Base-by-base conservation (phyloP, 1,284 basidiomycete species). In the Puccinia hordei region DNA sequence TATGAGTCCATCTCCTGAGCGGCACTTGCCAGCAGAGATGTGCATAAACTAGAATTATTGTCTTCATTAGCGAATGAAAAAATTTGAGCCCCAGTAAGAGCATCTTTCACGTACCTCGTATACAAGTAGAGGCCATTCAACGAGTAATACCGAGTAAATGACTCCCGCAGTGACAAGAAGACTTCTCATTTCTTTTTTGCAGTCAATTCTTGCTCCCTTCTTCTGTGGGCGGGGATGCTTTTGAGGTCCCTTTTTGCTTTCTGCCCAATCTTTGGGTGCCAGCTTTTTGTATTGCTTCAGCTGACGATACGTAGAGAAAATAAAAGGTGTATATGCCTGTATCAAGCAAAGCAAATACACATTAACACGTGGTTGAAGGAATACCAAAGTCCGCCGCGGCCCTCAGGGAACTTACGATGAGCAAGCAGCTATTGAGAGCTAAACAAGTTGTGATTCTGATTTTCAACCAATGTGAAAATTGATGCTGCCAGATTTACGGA, bases 301-400 rank as follows among this genome's bases (percentile, higher is more conserved):
- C 30, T 78, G 76, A 4, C 68, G 13, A n/a, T 78, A 71, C 2
- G 76, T 78, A 59, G 66, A 78, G 27, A 78, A 68, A 27, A 78
- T 78, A 51, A 78, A 78, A 46, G 76, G 76, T 69, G 76, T 68
- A 53, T 78, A 78, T 19, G 66, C 76, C 76, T 71, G 46, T 27
- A 13, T 33, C n/a, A 33, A 24, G 35, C 22, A 69, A 41, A 51
- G 24, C 15, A 12, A 30, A 27, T 22, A 24, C 13, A 44, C 19
- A 12, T 78, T 17, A n/a, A 24, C n/a, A 3, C 13, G 15, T 30
- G 17, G 24, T 27, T 27, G 8, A 17, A 46, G n/a, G 15, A 35
- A 12, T 24, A 24, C 27, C 6, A 51, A 3, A 51, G 49, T 4
- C 17, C 22, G 13, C 49, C 49, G 22, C 15, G 49, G 49, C 15